Conservation (phyloP, 2,329 filamentous ascomycete genomes). For the Zalaria obscura region DNA sequence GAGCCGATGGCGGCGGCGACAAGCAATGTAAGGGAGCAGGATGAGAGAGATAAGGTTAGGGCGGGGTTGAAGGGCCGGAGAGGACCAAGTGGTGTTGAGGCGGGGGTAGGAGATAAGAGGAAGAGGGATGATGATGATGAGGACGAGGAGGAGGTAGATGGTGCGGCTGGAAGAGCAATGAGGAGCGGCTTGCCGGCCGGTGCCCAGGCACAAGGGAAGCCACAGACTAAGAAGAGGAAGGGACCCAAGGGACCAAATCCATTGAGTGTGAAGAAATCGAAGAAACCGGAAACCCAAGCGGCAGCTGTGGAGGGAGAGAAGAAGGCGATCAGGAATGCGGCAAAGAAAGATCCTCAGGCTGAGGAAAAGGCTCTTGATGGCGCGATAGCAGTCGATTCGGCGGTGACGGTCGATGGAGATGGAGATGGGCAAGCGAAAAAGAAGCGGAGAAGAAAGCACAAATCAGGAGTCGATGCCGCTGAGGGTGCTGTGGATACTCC, state of each 20-base stretch:
- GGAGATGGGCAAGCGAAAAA: constrained; percentile 11
- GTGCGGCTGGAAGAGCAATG: constrained; percentile 22
- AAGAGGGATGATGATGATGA: constrained; percentile 15
- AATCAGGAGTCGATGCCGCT: constrained; percentile 4
- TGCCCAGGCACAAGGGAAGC: constrained; percentile 23
- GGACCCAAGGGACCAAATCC: constrained; percentile 60
- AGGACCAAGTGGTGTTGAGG: constrained; percentile 7
- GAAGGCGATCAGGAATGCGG: constrained; percentile 8
- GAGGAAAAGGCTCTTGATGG: constrained; percentile 9
- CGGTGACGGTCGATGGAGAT: constrained; percentile 1
- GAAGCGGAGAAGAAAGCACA: constrained; percentile 14
- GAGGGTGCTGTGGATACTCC: neutral
- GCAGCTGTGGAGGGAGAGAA: constrained; percentile 5
- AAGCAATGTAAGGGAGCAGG: constrained; percentile 46
- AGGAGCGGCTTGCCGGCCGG: constrained; percentile 10
- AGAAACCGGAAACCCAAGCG: constrained; percentile 28
- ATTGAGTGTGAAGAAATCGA: constrained; percentile 54
- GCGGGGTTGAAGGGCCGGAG: constrained; percentile 40
- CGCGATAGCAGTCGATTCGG: neutral
- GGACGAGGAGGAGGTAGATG: constrained; percentile 25
- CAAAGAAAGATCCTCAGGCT: constrained; percentile 15
- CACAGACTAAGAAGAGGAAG: constrained; percentile 40
- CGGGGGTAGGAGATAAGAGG: constrained; percentile 11
- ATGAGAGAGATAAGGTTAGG: constrained; percentile 63
- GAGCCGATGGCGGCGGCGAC: constrained; percentile 62